These are phyloP conservation scores for Fusarium nisikadoi DNA, from an alignment of 2,329 filamentous ascomycete species.

Conservation along the genomic window DNA sequence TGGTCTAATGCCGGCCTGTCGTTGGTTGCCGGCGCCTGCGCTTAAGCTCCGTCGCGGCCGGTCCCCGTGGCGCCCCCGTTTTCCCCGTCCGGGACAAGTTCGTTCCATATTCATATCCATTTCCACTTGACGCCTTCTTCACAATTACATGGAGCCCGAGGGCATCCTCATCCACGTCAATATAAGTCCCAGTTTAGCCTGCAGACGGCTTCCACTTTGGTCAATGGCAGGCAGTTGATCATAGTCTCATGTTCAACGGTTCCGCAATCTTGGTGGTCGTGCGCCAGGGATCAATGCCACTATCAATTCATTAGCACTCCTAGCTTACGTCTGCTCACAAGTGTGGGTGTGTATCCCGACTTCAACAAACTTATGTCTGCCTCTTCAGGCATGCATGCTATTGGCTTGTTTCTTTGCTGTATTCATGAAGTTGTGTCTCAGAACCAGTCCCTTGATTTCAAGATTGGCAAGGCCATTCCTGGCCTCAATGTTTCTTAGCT, in stretches of 20 bases:
- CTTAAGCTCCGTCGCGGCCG: constrained; percentile 41
- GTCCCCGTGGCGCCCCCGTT: constrained; percentile 41
- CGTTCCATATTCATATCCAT: constrained; percentile 18
- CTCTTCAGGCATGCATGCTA: constrained; percentile 10
- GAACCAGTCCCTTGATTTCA: neutral
- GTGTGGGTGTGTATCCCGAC: neutral
- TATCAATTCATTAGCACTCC: constrained; percentile 11
- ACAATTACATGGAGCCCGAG: constrained; percentile 11
- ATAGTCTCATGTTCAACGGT: constrained; percentile 20
- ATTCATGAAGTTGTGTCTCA: neutral
- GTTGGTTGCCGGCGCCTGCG: constrained; percentile 56
- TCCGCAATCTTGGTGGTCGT: constrained; percentile 16
- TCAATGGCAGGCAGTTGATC: neutral
- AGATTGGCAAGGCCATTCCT: neutral
- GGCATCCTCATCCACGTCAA: constrained; percentile 23
- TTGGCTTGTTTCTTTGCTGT: neutral
- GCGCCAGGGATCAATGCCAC: constrained; percentile 6
- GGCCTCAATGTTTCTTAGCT: neutral
- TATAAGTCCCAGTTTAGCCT: constrained; percentile 32
- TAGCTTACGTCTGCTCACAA: neutral
- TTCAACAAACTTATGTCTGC: neutral
- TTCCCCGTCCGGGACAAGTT: constrained; percentile 43
- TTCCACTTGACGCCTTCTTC: constrained; percentile 4
- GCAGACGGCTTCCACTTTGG: constrained; percentile 22
- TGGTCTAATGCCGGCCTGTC: constrained; percentile 54